These are phyloP conservation scores for Citrullus colocynthis DNA, from an alignment of 306 rosid genomes.

Conservation along the genomic window DNA sequence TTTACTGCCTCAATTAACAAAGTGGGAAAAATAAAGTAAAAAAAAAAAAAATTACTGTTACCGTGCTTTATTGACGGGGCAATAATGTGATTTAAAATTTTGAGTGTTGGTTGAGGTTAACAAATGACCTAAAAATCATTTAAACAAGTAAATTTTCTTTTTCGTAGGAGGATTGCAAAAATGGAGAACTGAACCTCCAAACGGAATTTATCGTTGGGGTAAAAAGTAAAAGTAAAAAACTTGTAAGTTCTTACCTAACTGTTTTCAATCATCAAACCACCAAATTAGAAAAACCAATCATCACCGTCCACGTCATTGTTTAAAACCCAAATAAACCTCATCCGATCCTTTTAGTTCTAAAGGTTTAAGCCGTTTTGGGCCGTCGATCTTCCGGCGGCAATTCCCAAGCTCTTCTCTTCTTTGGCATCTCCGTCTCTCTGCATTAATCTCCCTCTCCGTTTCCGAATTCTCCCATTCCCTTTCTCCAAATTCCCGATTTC, in stretches of 20 bases:
- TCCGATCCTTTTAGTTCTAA: background rate
- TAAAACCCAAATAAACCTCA: constrained; percentile 2
- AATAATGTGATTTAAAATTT: no score
- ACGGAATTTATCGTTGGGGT: no score
- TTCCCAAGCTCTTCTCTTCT: constrained; percentile 3
- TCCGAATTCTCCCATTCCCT: background rate
- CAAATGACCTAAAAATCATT: no score
- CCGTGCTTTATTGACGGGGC: no score
- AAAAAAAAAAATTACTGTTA: no score
- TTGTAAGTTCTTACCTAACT: background rate
- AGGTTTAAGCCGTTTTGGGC: background rate
- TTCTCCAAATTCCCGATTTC: background rate
- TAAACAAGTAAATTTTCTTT: no score
- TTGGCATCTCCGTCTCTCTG: background rate
- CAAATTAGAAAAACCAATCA: background rate
- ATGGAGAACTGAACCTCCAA: no score
- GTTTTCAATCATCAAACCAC: background rate
- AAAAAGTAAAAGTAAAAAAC: no score
- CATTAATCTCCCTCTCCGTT: background rate
- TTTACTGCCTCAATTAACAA: no score
- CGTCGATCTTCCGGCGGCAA: constrained; percentile 1
- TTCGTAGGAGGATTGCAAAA: no score
- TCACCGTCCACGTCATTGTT: background rate
- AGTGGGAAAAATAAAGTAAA: no score
- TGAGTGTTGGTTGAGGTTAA: no score